These are phyloP conservation scores for Suhomyces ambrosiae DNA, from an alignment of 1,139 yeast species.

Conservation along the genomic window DNA sequence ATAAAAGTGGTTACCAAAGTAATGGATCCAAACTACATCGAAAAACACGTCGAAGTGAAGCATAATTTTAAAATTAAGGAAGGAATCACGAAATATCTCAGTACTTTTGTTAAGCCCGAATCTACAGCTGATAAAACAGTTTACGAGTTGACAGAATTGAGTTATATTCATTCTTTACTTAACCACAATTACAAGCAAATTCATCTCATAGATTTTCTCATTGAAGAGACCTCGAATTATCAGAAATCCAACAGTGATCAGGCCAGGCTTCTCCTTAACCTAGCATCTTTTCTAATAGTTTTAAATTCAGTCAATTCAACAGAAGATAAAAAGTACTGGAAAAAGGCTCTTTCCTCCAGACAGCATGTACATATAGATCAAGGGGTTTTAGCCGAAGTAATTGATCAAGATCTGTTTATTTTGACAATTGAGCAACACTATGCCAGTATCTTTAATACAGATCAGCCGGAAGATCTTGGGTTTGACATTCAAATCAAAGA, in stretches of 20 bases:
- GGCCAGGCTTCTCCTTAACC: conserved; percentile 30
- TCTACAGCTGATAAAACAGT: conserved; percentile 1
- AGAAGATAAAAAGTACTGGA: conserved; percentile 31
- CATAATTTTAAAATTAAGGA: conserved; percentile 8
- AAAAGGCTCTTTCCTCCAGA: conserved; percentile 14
- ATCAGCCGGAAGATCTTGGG: conserved; percentile 11
- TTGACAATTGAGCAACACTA: conserved; percentile 17
- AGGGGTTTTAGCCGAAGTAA: not conserved
- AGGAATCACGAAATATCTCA: conserved; percentile 12
- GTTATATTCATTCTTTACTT: conserved; percentile 4
- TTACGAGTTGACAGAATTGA: conserved; percentile 2
- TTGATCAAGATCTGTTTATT: conserved; percentile 10
- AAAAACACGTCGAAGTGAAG: conserved; percentile 4
- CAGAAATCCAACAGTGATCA: conserved; percentile 32
- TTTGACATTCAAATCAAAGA: conserved; percentile 11
- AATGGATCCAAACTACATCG: conserved; percentile 17
- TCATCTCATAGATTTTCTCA: conserved; percentile 17
- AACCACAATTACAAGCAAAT: conserved; percentile 4
- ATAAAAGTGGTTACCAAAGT: conserved; percentile 16
- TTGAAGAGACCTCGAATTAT: conserved; percentile 23
- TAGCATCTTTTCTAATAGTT: conserved; percentile 26
- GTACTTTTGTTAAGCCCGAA: conserved; percentile 9
- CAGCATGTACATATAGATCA: conserved; percentile 1
- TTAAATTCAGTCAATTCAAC: conserved; percentile 20
- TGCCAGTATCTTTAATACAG: conserved; percentile 19